Evolutionary conservation across 768 basidiomycete species (phyloP), one percentile per base, ranked within the genome.

Genomic region (Lyophyllum shimeji): DNA sequence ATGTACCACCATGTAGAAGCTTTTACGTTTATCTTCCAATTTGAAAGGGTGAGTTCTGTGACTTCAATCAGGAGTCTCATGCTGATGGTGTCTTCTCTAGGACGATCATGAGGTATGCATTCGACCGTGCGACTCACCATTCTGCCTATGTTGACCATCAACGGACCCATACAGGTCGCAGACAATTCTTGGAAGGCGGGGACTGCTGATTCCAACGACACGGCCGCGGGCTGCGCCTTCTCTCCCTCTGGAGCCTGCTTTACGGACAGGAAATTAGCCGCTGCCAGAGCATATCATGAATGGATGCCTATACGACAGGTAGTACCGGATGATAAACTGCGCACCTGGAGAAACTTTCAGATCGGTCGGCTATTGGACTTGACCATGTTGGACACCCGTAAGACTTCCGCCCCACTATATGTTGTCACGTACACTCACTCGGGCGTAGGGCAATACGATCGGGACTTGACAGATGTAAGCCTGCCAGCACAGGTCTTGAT

Each of bases 281-380:
- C 81, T 7, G 77, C 84, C 23, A 71, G 82, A 27, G 82, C 81
- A 0, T 83, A 83, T 61, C 81, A 84, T 61, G 82, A 84, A 57
- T 84, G 83, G 83, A 76, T 85, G 71, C 83, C 82, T 12, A 81
- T 85, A 56, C 75, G 84, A 9, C 81, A 84, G 58, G 80, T 85
- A 17, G 76, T 76, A 39, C 74, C 76, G 1, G 75, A 76, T 49
- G 82, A 84, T 67, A 75, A 80, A 60, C 75, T 85, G 15, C 74
- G 82, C 24, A 84, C 84, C 50, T 85, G 82, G 82, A 76, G 83
- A 31, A 83, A 82, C 62, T 84, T 86, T 70, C 79, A 83, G 69
- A 77, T 86, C 34, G 84, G 83, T 45, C 82, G 82, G 63, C 74
- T 85, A n/a, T 63, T 83, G 60, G 83, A 84, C 62, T 65, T 84